A percentile compares a stretch with the other conserved stretches of the same genome.
Evolutionary conservation across 2,329 filamentous ascomycete genomes (phyloP).

Genomic region (Penicillium brevicompactum): DNA sequence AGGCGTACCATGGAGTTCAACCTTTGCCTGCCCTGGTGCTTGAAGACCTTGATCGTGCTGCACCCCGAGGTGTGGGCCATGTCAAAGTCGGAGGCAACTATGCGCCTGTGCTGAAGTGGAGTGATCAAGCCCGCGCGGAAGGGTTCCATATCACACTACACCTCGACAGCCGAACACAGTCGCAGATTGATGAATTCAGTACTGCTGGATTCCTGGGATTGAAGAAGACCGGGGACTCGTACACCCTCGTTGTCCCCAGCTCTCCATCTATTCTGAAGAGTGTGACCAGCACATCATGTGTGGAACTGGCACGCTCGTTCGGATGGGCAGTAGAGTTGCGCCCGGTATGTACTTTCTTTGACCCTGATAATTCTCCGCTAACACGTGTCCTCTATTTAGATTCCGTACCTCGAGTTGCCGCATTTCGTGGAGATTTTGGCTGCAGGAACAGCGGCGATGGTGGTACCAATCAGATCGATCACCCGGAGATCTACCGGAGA

Average conservation of each 20-base stretch:
- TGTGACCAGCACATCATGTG: conserved; percentile 30
- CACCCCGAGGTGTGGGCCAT: conserved; percentile 34
- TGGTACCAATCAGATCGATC: conserved; percentile 30
- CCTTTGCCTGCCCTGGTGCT: conserved; percentile 29
- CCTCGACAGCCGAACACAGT: conserved; percentile 34
- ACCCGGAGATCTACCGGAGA: conserved; percentile 18
- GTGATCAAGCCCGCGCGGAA: conserved; percentile 29
- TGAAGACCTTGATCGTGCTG: conserved; percentile 39
- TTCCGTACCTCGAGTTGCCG: conserved; percentile 23
- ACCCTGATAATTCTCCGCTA: not conserved
- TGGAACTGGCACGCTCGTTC: conserved; percentile 28
- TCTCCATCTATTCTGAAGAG: conserved; percentile 32
- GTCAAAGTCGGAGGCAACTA: conserved; percentile 44
- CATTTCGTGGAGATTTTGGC: conserved; percentile 30
- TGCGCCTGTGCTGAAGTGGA: conserved; percentile 37
- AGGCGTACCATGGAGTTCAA: not conserved
- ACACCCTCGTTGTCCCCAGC: conserved; percentile 33
- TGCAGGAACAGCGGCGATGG: conserved; percentile 27
- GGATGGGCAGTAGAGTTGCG: conserved; percentile 38
- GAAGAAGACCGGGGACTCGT: conserved; percentile 18
- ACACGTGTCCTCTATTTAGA: conserved; percentile 3
- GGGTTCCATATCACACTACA: conserved; percentile 39
- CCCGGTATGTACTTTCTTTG: conserved; percentile 14
- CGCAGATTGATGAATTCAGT: conserved; percentile 40
- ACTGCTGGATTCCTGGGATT: conserved; percentile 38